These are phyloP conservation scores for Kandelia obovata DNA, from an alignment of 345 rosid genomes.

Conservation along the genomic window DNA sequence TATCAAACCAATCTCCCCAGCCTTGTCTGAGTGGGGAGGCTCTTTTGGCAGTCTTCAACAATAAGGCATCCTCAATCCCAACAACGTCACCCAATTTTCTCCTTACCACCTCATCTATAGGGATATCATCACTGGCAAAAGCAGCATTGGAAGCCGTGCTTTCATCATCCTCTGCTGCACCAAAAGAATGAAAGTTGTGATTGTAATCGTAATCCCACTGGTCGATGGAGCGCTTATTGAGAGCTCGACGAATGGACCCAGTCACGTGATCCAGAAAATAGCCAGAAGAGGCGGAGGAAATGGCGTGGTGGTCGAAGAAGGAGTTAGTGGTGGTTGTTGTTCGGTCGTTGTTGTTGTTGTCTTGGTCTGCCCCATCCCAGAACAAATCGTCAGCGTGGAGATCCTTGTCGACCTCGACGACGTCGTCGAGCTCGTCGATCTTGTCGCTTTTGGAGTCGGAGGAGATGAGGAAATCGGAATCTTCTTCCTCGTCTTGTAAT, in stretches of 20 bases:
- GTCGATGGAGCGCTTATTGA: slow-evolving; percentile 62
- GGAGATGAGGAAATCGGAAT: slow-evolving; percentile 33
- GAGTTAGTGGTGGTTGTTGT: no score
- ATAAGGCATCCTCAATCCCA: slow-evolving; percentile 66
- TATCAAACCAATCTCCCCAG: slow-evolving; percentile 98
- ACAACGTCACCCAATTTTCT: slow-evolving; percentile 59
- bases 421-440: slow-evolving; percentile 90
- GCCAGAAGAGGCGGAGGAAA: slow-evolving; percentile 37
- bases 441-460: slow-evolving; percentile 47
- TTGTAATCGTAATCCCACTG: slow-evolving; percentile 82
- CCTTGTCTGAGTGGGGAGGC: slow-evolving; percentile 71
- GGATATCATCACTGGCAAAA: slow-evolving; percentile 79
- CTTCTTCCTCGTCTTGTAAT: background rate
- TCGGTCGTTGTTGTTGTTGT: slow-evolving; percentile 21
- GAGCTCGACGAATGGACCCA: slow-evolving; percentile 58
- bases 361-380: slow-evolving; percentile 28
- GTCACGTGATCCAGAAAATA: slow-evolving; percentile 69
- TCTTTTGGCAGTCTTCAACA: slow-evolving; percentile 56
- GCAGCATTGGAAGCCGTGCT: slow-evolving; percentile 27
- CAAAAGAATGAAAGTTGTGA: slow-evolving; percentile 34
- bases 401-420: slow-evolving; percentile 42
- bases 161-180: slow-evolving; percentile 25
- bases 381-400: slow-evolving; percentile 34
- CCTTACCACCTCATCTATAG: slow-evolving; percentile 69
- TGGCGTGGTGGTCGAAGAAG: no score